phyloP scores from a whole-genome alignment of 1,284 basidiomycete genomes.

The Grifola frondosa region DNA sequence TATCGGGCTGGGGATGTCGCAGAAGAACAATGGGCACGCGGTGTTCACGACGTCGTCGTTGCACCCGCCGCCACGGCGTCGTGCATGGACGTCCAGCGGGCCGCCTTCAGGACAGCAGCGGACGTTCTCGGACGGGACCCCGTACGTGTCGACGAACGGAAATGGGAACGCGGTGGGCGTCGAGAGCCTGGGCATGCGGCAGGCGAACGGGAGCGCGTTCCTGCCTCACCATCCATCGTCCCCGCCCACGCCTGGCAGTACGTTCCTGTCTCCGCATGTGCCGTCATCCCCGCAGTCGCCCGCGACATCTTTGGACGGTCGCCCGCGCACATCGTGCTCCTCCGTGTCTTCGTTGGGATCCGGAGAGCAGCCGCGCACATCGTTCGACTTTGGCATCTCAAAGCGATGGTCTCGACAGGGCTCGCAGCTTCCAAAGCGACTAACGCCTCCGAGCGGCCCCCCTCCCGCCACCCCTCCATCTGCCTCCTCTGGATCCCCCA shows the following conservation, averaged over 20 bases:
- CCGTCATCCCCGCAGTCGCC: constrained; percentile 14
- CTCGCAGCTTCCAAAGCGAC: constrained; percentile 48
- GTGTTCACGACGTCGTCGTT: constrained; percentile 43
- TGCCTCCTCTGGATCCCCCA: no score
- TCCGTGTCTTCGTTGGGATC: constrained; percentile 55
- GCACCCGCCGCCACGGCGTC: constrained; percentile 61
- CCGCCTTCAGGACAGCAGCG: constrained; percentile 10
- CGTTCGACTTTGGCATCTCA: constrained; percentile 38
- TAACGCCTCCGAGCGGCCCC: constrained; percentile 58
- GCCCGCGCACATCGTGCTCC: constrained; percentile 44
- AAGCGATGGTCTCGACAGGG: constrained; percentile 60
- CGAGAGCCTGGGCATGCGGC: constrained; percentile 36
- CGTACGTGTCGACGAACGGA: constrained; percentile 12
- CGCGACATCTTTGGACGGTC: constrained; percentile 16
- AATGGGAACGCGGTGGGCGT: constrained; percentile 36
- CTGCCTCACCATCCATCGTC: no score
- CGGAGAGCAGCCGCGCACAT: constrained; percentile 32
- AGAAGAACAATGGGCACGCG: constrained; percentile 6
- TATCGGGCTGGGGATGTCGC: constrained; percentile 7
- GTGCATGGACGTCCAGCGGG: constrained; percentile 45
- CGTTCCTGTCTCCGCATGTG: constrained; percentile 6
- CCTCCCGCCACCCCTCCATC: constrained; percentile 49
- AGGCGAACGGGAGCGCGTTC: constrained; percentile 19
- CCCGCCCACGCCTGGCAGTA: no score
- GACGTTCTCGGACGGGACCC: not conserved